phyloP scores from a whole-genome alignment of 805 yeast species.

The Pichia manshurica region DNA sequence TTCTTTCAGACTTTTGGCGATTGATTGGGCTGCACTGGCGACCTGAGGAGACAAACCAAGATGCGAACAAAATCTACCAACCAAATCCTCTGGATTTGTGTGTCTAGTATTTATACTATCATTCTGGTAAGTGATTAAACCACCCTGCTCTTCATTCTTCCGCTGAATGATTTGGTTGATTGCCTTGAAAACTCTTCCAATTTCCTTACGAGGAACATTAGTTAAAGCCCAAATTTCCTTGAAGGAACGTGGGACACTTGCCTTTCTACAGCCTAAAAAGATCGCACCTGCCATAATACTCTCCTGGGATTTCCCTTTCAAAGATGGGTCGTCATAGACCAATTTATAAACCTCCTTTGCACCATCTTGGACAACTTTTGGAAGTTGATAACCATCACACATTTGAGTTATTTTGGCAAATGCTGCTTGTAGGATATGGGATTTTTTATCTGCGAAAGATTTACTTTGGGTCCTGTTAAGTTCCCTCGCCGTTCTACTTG shows the following conservation, averaged over 20 bases:
- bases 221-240: constrained; percentile 95
- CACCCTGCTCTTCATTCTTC: constrained; percentile 43
- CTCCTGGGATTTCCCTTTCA: constrained; percentile 89
- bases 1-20: constrained; percentile 84
- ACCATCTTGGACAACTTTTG: constrained; percentile 93
- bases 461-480: constrained; percentile 84
- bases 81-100: constrained; percentile 89
- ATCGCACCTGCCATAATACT: constrained; percentile 96
- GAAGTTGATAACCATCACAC: constrained; percentile 95
- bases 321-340: constrained; percentile 77
- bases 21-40: constrained; percentile 87
- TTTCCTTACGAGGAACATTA: constrained; percentile 88
- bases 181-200: constrained; percentile 83
- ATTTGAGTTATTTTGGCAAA: constrained; percentile 87
- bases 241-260: constrained; percentile 89
- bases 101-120: constrained; percentile 66
- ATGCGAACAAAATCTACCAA: constrained; percentile 93
- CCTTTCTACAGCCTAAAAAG: constrained; percentile 88
- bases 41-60: constrained; percentile 80
- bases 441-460: constrained; percentile 79
- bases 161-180: constrained; percentile 57
- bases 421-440: constrained; percentile 81
- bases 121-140: constrained; percentile 39
- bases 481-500: constrained; percentile 81
- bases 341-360: constrained; percentile 94